Conservation (phyloP, 2,329 filamentous ascomycete genomes). For the Drechslerella dactyloides region DNA sequence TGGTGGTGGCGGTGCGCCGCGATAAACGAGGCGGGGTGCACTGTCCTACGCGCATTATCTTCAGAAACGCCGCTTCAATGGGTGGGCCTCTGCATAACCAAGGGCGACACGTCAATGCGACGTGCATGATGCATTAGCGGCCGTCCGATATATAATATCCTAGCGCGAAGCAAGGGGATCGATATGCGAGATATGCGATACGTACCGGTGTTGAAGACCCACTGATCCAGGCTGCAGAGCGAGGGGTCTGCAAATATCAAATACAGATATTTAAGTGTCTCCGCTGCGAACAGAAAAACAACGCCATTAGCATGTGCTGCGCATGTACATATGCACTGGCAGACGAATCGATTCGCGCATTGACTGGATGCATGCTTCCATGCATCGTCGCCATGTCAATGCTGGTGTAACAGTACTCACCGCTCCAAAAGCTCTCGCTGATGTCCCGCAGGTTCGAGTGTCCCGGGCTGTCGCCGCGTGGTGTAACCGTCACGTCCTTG, state of each 20-base stretch:
- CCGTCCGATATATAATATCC: background rate
- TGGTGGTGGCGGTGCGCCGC: background rate
- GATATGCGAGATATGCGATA: conserved; percentile 1
- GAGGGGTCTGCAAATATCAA: conserved; percentile 83
- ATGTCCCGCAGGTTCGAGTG: conserved; percentile 70
- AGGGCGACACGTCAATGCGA: background rate
- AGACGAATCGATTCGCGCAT: background rate
- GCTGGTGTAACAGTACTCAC: conserved; percentile 61
- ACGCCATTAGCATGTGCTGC: conserved; percentile 21
- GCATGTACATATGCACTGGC: background rate
- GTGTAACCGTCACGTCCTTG: conserved; percentile 66
- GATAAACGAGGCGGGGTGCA: conserved; percentile 8
- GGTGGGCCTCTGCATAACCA: conserved; percentile 37
- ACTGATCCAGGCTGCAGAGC: conserved; percentile 79
- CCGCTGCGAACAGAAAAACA: conserved; percentile 50
- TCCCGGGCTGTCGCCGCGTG: conserved; percentile 61
- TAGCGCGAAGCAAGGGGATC: too few relatives aligned
- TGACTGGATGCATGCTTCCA: too few relatives aligned
- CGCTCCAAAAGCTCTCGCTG: conserved; percentile 88
- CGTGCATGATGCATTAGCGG: background rate
- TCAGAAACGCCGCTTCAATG: conserved; percentile 22
- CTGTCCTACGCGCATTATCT: background rate
- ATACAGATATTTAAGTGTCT: conserved; percentile 78
- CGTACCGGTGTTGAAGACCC: conserved; percentile 67
- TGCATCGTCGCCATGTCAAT: too few relatives aligned